Evolutionary conservation across 805 yeast genomes (phyloP).

Genomic region (Yarrowia sp.): DNA sequence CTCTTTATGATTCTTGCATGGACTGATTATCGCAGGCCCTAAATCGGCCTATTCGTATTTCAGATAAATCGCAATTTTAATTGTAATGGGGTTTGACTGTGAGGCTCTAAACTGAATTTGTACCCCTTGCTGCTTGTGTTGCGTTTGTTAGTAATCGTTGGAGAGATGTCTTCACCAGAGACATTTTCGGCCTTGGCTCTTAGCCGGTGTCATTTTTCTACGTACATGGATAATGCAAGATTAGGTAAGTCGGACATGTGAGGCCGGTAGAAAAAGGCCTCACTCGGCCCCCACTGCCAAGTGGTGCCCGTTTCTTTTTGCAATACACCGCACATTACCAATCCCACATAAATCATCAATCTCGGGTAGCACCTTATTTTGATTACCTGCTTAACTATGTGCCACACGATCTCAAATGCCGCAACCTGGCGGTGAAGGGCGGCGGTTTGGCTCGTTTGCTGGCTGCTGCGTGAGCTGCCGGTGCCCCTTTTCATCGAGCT

Average conservation of each 20-base stretch:
- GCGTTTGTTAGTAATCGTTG: not conserved
- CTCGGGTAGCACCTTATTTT: too few species aligned
- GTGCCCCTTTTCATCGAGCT: not conserved
- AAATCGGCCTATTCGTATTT: too few species aligned
- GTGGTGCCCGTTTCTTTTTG: not conserved
- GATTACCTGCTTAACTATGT: not conserved
- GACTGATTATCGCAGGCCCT: not conserved
- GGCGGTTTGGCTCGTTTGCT: not conserved
- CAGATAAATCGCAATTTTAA: not conserved
- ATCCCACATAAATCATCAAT: too few species aligned
- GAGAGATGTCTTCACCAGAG: not conserved
- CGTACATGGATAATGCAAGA: slow-evolving; percentile 5
- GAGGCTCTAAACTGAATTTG: not conserved
- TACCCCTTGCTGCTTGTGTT: not conserved
- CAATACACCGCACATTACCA: not conserved
- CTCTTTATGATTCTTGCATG: too few species aligned
- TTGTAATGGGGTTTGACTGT: not conserved
- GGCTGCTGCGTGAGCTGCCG: not conserved
- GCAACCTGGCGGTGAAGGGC: not conserved
- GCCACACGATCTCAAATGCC: not conserved
- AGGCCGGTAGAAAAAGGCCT: not conserved
- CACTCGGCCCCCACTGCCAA: too few species aligned
- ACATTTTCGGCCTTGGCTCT: not conserved
- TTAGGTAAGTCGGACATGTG: not conserved
- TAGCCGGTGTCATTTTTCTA: not conserved